Conservation (phyloP, 805 yeast species). For the Suhomyces canberraensis region DNA sequence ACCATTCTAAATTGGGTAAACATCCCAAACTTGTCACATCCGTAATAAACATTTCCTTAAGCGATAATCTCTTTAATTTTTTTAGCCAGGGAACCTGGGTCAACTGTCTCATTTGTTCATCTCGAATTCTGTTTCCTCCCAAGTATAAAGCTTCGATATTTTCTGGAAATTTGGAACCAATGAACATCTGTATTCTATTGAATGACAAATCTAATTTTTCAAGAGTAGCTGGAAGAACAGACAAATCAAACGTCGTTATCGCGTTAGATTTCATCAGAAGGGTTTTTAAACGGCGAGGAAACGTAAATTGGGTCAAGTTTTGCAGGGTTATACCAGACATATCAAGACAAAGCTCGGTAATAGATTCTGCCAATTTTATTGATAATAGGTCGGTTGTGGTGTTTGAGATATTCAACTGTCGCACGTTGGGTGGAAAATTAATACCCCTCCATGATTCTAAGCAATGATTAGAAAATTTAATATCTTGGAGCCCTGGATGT, state of each 20-base stretch:
- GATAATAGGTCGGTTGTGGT: constrained; percentile 22
- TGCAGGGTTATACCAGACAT: constrained; percentile 19
- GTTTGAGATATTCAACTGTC: constrained; percentile 38
- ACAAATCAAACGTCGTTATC: constrained; percentile 18
- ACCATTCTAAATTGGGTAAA: not conserved
- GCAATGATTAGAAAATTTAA: constrained; percentile 33
- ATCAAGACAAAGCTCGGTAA: constrained; percentile 32
- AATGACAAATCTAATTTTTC: constrained; percentile 28
- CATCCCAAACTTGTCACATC: constrained; percentile 2
- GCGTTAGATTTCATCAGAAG: constrained; percentile 33
- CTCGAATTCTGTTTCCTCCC: constrained; percentile 18
- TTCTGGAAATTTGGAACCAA: constrained; percentile 23
- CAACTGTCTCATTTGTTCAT: constrained; percentile 15
- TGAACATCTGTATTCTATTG: constrained; percentile 14
- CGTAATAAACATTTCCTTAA: constrained; percentile 22
- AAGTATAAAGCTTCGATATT: constrained; percentile 22
- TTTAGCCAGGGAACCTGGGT: constrained; percentile 22
- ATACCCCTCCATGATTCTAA: constrained; percentile 27
- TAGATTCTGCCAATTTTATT: constrained; percentile 19
- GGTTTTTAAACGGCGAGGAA: constrained; percentile 23
- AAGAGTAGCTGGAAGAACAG: constrained; percentile 25
- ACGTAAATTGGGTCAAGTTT: constrained; percentile 7
- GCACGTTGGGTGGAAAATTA: constrained; percentile 23
- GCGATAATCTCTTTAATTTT: constrained; percentile 16
- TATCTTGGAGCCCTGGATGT: constrained; percentile 17